phyloP scores from a whole-genome alignment of 2,329 filamentous ascomycete genomes.

The Trichophyton equinum region DNA sequence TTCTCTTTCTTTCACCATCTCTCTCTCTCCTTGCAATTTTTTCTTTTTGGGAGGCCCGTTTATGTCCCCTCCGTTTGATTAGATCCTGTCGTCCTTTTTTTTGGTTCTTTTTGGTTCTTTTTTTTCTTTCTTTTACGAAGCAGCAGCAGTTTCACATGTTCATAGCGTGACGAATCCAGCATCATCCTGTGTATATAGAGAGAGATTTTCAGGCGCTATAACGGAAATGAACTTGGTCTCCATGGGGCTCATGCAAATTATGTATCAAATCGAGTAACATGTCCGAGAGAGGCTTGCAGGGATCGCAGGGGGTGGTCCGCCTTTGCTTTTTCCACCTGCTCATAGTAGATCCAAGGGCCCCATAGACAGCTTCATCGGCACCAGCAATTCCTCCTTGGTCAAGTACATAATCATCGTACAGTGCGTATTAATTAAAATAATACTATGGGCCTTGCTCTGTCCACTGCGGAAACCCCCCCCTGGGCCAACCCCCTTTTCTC shows the following conservation, averaged over 20 bases:
- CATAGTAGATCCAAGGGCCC: neutral
- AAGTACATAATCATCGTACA: too few relatives aligned
- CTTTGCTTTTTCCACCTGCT: neutral
- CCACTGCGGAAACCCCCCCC: neutral
- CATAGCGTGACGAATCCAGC: conserved; percentile 1
- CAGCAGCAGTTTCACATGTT: neutral
- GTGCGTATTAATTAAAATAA: too few relatives aligned
- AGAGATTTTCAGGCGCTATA: neutral
- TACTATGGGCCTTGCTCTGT: too few relatives aligned
- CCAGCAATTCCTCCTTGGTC: neutral
- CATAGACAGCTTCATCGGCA: neutral
- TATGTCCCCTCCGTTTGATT: neutral
- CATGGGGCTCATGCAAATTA: neutral
- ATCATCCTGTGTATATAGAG: neutral
- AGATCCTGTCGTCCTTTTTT: neutral
- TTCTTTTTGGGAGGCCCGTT: neutral
- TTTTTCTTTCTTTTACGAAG: neutral
- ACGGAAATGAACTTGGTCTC: neutral
- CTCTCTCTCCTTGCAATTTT: neutral
- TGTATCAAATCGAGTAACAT: neutral
- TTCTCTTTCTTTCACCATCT: neutral
- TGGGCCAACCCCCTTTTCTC: neutral
- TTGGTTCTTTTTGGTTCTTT: neutral
- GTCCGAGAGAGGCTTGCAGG: neutral
- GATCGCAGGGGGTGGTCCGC: neutral